Base-by-base conservation (phyloP, 2,329 filamentous ascomycete species). In the Nigrospora oryzae region DNA sequence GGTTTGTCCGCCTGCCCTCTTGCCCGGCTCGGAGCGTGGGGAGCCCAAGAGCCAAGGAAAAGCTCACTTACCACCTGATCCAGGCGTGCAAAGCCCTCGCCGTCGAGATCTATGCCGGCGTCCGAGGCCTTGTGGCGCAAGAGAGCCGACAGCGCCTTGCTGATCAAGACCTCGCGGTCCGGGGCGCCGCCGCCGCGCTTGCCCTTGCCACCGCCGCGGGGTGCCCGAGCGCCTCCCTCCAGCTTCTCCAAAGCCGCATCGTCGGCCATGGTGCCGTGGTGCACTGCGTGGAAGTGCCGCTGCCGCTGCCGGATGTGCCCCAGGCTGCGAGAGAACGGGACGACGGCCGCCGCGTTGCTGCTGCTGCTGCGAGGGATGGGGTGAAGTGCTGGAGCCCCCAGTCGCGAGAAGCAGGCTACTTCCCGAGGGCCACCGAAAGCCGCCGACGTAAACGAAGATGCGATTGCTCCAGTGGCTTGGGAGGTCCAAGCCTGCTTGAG, bases 61-160 rank as follows among this genome's bases (percentile, higher is more conserved):
- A 28, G 5, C 2, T 44, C 41, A 73, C 77, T 72, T 57, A 81
- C 77, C 59, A 83, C 80, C 46, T 66, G 62, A 51, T 79, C 73
- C 46, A 83, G 59, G 38, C 69, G 64, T 36, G 78, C 80, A 57
- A 68, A 84, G 0, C 81, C 81, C 56, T 80, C 77, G 2, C 54
- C 62, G 55, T 84, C 79, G 8, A 83, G 69, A 53, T 61, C 53
- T 39, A 84, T 68, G 4, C 79, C 78, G 16, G 74, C 79, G 35
- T 70, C 73, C 42, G 64, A 63, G 10, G 77, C 77, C 63, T 79
- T 75, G 50, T 81, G 77, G 31, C 77, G 61, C 47, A 81, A 58
- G 40, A 81, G 62, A 50, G 59, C 65, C 14, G 75, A 79, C 38
- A 81, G 61, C 11, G 75, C 74, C 52, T 68, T 74, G 8, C 75